phyloP scores from a whole-genome alignment of 306 rosid genomes.

The Cucumis melo region DNA sequence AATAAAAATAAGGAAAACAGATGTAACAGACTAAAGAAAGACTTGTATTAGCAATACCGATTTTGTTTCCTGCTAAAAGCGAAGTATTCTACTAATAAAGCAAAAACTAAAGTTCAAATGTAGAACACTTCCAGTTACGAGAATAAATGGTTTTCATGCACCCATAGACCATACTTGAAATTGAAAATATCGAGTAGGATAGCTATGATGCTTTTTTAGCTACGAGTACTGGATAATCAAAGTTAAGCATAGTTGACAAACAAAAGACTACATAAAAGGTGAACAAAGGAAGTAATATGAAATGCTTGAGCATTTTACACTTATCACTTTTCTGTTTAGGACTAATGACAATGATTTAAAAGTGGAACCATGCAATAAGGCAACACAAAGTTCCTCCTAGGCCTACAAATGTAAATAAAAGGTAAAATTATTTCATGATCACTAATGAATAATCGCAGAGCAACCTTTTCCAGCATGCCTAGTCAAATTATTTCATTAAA shows the following conservation, averaged over 20 bases:
- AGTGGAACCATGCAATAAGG: not conserved
- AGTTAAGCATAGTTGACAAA: not conserved
- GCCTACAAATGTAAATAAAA: not conserved
- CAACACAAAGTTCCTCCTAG: not conserved
- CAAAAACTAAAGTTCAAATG: not conserved
- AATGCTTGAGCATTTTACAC: not conserved
- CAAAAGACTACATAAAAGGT: not conserved
- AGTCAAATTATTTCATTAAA: not conserved
- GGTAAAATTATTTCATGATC: not conserved
- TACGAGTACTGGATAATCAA: not conserved
- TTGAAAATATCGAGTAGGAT: not conserved
- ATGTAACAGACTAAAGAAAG: not conserved
- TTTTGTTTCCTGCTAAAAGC: not conserved
- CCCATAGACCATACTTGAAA: not conserved
- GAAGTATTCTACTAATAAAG: not conserved
- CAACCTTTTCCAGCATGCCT: not conserved
- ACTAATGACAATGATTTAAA: not conserved
- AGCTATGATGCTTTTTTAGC: not conserved
- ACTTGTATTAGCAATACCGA: not conserved
- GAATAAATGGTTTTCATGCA: not conserved
- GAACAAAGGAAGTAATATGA: not conserved
- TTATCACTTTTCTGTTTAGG: not conserved
- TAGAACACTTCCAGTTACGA: not conserved
- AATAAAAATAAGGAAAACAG: constrained; percentile 6
- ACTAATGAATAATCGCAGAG: not conserved